Evolutionary conservation across 805 yeast species (phyloP).

Genomic region (Yamadazyma philogaea): DNA sequence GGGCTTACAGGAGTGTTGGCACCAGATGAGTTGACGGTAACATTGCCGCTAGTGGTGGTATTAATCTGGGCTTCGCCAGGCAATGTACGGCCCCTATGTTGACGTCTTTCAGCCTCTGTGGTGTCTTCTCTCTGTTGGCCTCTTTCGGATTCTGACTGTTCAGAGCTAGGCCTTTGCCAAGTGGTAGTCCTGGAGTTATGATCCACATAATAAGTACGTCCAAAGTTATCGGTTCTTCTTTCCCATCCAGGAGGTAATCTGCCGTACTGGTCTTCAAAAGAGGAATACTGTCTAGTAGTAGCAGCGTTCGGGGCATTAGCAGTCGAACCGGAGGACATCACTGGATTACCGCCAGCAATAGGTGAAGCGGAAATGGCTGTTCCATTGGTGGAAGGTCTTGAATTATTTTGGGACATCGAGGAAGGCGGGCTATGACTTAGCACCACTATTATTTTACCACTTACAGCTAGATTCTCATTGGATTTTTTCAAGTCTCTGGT

Average conservation of each 20-base stretch:
- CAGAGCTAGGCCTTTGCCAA: conserved; percentile 95
- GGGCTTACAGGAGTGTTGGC: conserved; percentile 55
- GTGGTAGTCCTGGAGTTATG: conserved; percentile 97
- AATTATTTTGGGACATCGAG: neutral
- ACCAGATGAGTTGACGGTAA: conserved; percentile 44
- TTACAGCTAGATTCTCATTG: conserved; percentile 88
- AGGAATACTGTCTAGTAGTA: conserved; percentile 66
- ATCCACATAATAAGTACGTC: conserved; percentile 96
- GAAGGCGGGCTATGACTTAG: conserved; percentile 45
- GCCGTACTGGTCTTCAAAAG: conserved; percentile 96
- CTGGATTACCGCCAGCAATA: conserved; percentile 7
- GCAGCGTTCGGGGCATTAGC: conserved; percentile 14
- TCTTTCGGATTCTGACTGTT: conserved; percentile 69
- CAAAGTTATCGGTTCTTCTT: conserved; percentile 94
- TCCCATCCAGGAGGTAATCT: conserved; percentile 99
- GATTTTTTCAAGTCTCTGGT: conserved; percentile 90
- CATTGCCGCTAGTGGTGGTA: conserved; percentile 39
- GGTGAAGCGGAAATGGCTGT: conserved; percentile 3
- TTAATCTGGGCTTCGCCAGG: conserved; percentile 59
- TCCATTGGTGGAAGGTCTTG: conserved; percentile 9
- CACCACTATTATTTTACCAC: conserved; percentile 84
- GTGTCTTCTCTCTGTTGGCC: conserved; percentile 61
- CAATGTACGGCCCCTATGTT: conserved; percentile 84
- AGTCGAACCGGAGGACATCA: conserved; percentile 14
- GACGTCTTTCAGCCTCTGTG: conserved; percentile 86